Percentiles rank a stretch among this genome's conserved stretches.
Evolutionary conservation across 129 eudicot genomes (phyloP).

Genomic region (Ambrosia artemisiifolia): DNA sequence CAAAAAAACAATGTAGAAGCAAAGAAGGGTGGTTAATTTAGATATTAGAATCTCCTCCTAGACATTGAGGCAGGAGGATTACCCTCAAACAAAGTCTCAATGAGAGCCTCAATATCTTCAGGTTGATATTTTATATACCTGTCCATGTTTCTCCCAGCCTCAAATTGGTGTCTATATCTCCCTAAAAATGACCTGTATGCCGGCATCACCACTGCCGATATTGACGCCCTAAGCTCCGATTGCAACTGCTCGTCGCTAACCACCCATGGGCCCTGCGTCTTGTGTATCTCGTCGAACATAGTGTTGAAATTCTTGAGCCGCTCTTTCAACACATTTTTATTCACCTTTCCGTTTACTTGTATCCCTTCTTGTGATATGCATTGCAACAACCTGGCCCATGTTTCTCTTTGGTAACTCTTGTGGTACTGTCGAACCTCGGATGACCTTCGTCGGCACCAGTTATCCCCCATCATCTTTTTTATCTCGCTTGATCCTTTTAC

Average conservation of each 20-base stretch:
- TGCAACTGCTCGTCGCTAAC: constrained; percentile 81
- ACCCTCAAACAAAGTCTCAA: constrained; percentile 81
- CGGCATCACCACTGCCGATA: constrained; percentile 79
- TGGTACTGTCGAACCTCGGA: constrained; percentile 75
- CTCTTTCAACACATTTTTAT: constrained; percentile 56
- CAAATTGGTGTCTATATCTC: constrained; percentile 65
- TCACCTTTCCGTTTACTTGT: constrained; percentile 49
- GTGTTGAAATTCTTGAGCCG: constrained; percentile 66
- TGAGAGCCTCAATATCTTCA: constrained; percentile 72
- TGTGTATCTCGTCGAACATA: constrained; percentile 81
- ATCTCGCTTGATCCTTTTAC: constrained; percentile 70
- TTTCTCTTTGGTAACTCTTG: constrained; percentile 82
- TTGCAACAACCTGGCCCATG: constrained; percentile 64
- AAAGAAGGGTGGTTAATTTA: not conserved
- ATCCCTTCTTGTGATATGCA: constrained; percentile 60
- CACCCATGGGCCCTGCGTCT: constrained; percentile 75
- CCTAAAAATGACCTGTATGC: constrained; percentile 85
- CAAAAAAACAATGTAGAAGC: not conserved
- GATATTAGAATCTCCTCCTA: constrained; percentile 32
- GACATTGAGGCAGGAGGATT: constrained; percentile 31
- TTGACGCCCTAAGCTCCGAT: constrained; percentile 81
- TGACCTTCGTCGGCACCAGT: constrained; percentile 64
- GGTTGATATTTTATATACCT: constrained; percentile 85
- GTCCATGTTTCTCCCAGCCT: constrained; percentile 42
- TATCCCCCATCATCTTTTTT: constrained; percentile 61